These are phyloP conservation scores for Schizosaccharomyces lindneri DNA, from an alignment of 805 yeast genomes.

Conservation along the genomic window DNA sequence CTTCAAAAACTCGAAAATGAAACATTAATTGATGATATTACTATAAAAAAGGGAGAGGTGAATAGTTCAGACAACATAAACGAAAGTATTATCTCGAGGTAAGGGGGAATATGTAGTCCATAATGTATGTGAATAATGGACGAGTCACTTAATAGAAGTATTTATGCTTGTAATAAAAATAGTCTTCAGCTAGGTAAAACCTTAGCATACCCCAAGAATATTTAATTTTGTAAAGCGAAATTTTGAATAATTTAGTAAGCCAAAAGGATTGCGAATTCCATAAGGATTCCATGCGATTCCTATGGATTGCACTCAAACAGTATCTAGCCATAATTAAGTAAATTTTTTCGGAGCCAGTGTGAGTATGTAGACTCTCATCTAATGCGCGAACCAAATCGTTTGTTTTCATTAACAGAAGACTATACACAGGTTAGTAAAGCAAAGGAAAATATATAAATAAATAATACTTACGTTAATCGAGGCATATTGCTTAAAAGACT, in stretches of 20 bases:
- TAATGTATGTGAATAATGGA: not conserved
- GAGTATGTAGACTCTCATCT: slow-evolving; percentile 60
- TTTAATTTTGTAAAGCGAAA: not conserved
- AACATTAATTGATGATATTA: too few relatives aligned
- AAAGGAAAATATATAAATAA: not conserved
- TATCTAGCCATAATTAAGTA: slow-evolving; percentile 74
- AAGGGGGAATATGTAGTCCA: not conserved
- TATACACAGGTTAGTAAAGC: not conserved
- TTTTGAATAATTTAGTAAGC: not conserved
- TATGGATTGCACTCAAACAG: slow-evolving; percentile 58
- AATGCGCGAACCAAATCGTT: slow-evolving; percentile 76
- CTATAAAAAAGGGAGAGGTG: too few relatives aligned
- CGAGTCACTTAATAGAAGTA: not conserved
- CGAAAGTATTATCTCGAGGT: not conserved
- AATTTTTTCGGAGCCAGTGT: slow-evolving; percentile 68
- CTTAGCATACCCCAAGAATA: not conserved
- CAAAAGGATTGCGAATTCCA: not conserved
- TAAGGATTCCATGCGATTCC: slow-evolving; percentile 18
- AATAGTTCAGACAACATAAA: not conserved
- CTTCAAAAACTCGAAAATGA: too few relatives aligned
- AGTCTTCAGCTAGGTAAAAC: not conserved
- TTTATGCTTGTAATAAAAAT: not conserved
- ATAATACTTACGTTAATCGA: slow-evolving; percentile 32
- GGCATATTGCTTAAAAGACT: slow-evolving; percentile 56
- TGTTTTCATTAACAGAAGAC: slow-evolving; percentile 51